phyloP scores from a whole-genome alignment of 306 rosid species.

The Pterocarpus macrocarpus region DNA sequence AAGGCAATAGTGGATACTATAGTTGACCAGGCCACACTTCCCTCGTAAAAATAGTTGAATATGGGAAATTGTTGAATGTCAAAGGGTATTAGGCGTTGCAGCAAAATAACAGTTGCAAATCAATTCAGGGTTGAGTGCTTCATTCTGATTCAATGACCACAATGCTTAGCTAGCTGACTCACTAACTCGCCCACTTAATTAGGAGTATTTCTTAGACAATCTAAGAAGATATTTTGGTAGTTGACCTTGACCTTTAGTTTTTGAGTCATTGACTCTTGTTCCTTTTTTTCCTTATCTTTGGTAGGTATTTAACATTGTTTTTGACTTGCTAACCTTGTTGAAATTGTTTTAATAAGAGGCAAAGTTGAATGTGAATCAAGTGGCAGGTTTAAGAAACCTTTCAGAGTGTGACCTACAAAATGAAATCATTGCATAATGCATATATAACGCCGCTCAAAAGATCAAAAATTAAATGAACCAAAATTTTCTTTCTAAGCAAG shows the following conservation, averaged over 20 bases:
- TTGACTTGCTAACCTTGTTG: slow-evolving; percentile 51
- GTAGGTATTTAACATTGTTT: slow-evolving; percentile 47
- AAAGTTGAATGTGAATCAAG: slow-evolving; percentile 50
- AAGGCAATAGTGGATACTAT: slow-evolving; percentile 10
- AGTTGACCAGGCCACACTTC: slow-evolving; percentile 32
- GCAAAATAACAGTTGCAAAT: slow-evolving; percentile 55
- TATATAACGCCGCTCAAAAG: not conserved
- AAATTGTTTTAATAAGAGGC: slow-evolving; percentile 18
- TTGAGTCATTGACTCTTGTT: slow-evolving; percentile 44
- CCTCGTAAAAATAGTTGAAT: slow-evolving; percentile 7
- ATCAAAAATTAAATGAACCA: slow-evolving; percentile 10
- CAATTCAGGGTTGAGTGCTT: slow-evolving; percentile 47
- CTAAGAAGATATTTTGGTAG: slow-evolving; percentile 46
- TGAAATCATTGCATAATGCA: not conserved
- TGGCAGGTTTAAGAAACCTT: slow-evolving; percentile 46
- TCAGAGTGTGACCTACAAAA: not conserved
- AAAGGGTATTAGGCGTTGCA: slow-evolving; percentile 60
- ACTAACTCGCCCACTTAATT: slow-evolving; percentile 52
- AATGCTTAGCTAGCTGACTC: slow-evolving; percentile 58
- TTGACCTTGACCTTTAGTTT: slow-evolving; percentile 44
- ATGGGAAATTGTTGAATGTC: slow-evolving; percentile 38
- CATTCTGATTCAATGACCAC: slow-evolving; percentile 59
- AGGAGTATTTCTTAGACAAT: slow-evolving; percentile 38
- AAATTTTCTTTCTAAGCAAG: slow-evolving; percentile 9
- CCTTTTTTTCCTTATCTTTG: not conserved